Base-by-base conservation (phyloP, 1,284 basidiomycete species). In the Sanghuangporus baumii region DNA sequence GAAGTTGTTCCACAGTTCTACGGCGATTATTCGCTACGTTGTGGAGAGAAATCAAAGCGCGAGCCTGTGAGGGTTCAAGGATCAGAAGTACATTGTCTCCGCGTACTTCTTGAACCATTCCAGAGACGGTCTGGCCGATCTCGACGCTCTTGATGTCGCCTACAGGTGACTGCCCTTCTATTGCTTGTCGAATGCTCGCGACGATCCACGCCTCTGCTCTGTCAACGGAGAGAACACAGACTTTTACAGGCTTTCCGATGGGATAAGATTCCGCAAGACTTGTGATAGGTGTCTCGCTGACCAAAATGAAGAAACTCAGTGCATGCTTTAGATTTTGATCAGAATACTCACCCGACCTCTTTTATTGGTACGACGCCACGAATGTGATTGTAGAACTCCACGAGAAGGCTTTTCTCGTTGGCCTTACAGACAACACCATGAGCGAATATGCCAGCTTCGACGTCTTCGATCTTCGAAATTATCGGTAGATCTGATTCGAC, bases 331-430 rank as follows among this genome's bases (percentile, higher is more conserved):
- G 43, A 7, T 16, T 11, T 46, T 11, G 16, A 16, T 46, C 16
- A n/a, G 41, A 34, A 5, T 20, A 68, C 80, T 63, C 74, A 94
- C 93, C 88, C 90, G 8, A 88, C 85, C 78, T 98, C 96, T 52
- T 82, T 85, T 16, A 81, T 75, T 6, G 94, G 93, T 0, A 99
- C 83, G 58, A 91, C 79, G 0, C 93, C 97, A 69, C 93, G 91
- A 58, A 96, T 70, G 55, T 91, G 91, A 67, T 95, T 96, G 73
- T 92, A 99, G 68, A 97, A 93, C 72, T 96, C 94, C 36, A 97
- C 85, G 65, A 93, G 78, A 57, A 96, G 76, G 65, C 86, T 82
- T 72, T 90, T 95, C 20, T 93, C 90, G 40, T 86, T 78, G 20
- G 91, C 79, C 72, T 88, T 91, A 77, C 87, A 89, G 40, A 99